Conservation (phyloP, 371 early-diverging fungal genomes). For the Umbelopsis sp. region DNA sequence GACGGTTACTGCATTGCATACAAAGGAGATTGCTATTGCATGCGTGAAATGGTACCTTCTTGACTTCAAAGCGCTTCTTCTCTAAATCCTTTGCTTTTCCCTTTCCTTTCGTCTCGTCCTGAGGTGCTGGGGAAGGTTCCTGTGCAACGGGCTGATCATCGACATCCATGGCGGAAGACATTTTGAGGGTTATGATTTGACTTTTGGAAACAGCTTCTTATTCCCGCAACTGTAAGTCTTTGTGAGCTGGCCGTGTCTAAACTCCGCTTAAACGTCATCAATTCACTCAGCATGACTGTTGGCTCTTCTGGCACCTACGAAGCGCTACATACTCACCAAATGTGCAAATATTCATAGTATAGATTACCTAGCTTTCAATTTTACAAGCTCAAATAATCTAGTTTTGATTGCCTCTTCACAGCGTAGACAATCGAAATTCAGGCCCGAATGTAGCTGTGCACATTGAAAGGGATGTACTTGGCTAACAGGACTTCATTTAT, state of each 20-base stretch:
- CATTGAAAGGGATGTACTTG: no score
- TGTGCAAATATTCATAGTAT: no score
- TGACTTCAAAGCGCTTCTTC: slow-evolving; percentile 93
- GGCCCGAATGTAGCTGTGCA: no score
- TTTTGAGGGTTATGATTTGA: slow-evolving; percentile 7
- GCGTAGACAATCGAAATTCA: no score
- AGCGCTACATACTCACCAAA: no score
- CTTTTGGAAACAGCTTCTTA: neutral
- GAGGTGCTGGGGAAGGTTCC: slow-evolving; percentile 27
- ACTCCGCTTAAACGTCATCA: slow-evolving; percentile 16
- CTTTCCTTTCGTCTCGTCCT: slow-evolving; percentile 40
- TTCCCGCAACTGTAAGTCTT: neutral
- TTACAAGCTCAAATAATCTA: no score
- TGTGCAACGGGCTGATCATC: slow-evolving; percentile 39
- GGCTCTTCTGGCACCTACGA: no score
- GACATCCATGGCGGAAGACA: slow-evolving; percentile 53
- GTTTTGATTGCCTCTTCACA: no score
- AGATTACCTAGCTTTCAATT: no score
- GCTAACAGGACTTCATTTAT: no score
- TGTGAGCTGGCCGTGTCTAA: slow-evolving; percentile 3
- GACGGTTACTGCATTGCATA: neutral
- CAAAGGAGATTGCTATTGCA: neutral
- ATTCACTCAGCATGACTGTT: neutral
- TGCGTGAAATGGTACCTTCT: slow-evolving; percentile 71
- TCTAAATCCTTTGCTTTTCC: slow-evolving; percentile 66